Evolutionary conservation across 108 stramenopile genomes (phyloP).

Genomic region (Mediolabrus comicus): DNA sequence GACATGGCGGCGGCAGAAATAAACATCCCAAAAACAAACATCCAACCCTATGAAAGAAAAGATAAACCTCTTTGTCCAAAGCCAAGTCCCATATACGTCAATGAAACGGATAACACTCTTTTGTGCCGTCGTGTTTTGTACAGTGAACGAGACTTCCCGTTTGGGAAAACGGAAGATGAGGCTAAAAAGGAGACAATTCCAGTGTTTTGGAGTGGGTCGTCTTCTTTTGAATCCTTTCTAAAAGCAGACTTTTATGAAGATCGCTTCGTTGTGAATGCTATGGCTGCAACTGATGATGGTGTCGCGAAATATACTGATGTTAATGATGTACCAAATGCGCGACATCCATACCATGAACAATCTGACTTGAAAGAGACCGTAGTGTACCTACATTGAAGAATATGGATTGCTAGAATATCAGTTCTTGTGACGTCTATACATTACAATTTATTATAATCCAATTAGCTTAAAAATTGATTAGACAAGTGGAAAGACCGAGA

Average conservation of each 20-base stretch:
- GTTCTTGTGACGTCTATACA: too few species aligned
- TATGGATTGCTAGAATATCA: not conserved
- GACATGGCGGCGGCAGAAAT: conserved; percentile 22
- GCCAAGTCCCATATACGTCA: conserved; percentile 33
- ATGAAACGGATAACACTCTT: conserved; percentile 44
- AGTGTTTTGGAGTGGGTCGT: conserved; percentile 47
- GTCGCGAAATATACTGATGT: conserved; percentile 32
- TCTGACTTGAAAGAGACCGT: conserved; percentile 33
- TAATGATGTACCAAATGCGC: conserved; percentile 31
- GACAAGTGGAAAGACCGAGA: too few species aligned
- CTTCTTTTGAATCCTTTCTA: conserved; percentile 46
- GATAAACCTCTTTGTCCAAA: conserved; percentile 45
- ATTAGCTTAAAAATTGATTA: too few species aligned
- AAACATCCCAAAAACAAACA: conserved; percentile 20
- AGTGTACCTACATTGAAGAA: conserved; percentile 3
- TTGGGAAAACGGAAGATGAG: conserved; percentile 3
- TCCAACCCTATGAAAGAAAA: conserved; percentile 24
- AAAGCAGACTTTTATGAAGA: conserved; percentile 38
- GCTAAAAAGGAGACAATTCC: conserved; percentile 27
- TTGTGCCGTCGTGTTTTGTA: conserved; percentile 33
- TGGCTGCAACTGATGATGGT: conserved; percentile 27
- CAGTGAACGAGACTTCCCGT: conserved; percentile 36
- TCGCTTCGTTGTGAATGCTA: conserved; percentile 33
- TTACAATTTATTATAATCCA: too few species aligned
- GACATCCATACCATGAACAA: conserved; percentile 28